These are phyloP conservation scores for Exsudoporus frostii DNA, from an alignment of 768 basidiomycete species.

Conservation along the genomic window DNA sequence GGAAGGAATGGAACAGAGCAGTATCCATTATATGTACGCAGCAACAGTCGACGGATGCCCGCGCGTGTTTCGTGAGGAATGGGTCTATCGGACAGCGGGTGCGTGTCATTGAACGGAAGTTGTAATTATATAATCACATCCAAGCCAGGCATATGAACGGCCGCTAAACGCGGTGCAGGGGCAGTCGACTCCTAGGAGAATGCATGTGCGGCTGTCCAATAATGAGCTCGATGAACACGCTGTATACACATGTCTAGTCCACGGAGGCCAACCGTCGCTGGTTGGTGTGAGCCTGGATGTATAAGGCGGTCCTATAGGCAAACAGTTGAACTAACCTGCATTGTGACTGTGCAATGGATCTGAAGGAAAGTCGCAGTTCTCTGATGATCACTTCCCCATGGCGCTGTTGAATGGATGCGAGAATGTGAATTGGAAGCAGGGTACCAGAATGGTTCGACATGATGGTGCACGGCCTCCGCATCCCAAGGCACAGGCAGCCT, in stretches of 20 bases:
- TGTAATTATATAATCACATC: slow-evolving; percentile 6
- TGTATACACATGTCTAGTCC: slow-evolving; percentile 4
- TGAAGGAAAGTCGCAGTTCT: background rate
- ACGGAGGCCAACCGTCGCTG: background rate
- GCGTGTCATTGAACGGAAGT: slow-evolving; percentile 10
- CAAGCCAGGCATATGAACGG: slow-evolving; percentile 7
- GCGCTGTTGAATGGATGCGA: background rate
- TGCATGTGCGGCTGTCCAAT: slow-evolving; percentile 16
- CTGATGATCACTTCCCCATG: background rate
- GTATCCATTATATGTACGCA: slow-evolving; percentile 24
- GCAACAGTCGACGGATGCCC: slow-evolving; percentile 1
- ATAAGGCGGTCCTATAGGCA: background rate
- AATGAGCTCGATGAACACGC: slow-evolving; percentile 18
- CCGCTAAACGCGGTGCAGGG: slow-evolving; percentile 16
- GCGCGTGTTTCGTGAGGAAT: slow-evolving; percentile 15
- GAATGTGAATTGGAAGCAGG: slow-evolving; percentile 11
- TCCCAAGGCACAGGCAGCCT: slow-evolving; percentile 9
- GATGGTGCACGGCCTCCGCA: slow-evolving; percentile 14
- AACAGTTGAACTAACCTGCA: background rate
- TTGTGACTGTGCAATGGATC: background rate
- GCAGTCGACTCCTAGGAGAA: slow-evolving; percentile 5
- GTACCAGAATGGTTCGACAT: slow-evolving; percentile 1
- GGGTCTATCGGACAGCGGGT: slow-evolving; percentile 6
- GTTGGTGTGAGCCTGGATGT: background rate
- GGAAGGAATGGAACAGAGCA: slow-evolving; percentile 9